phyloP scores from a whole-genome alignment of 2,329 filamentous ascomycete species.

The Sporothrix protearum region DNA sequence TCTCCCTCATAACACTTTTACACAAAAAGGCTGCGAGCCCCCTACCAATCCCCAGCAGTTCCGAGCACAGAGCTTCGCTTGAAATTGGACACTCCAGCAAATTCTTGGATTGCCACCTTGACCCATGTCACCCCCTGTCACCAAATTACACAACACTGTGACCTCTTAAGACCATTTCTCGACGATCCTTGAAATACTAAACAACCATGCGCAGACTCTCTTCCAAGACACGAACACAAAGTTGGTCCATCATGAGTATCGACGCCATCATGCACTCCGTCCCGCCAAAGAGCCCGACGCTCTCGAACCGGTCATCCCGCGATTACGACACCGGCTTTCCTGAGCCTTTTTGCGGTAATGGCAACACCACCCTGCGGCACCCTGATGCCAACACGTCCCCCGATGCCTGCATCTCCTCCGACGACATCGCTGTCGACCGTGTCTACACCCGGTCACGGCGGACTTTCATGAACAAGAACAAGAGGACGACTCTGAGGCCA shows the following conservation, averaged over 20 bases:
- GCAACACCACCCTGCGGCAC: slow-evolving; percentile 60
- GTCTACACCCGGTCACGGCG: slow-evolving; percentile 44
- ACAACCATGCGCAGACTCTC: slow-evolving; percentile 26
- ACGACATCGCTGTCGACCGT: slow-evolving; percentile 48
- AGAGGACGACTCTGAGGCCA: slow-evolving; percentile 47
- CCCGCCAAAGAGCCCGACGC: slow-evolving; percentile 16
- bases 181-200: background rate
- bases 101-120: background rate
- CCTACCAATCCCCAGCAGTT: background rate
- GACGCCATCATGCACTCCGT: slow-evolving; percentile 21
- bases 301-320: slow-evolving; percentile 18
- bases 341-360: slow-evolving; percentile 46
- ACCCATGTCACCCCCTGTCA: slow-evolving; percentile 7
- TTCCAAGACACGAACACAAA: slow-evolving; percentile 23
- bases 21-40: background rate
- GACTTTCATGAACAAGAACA: slow-evolving; percentile 47
- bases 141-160: background rate
- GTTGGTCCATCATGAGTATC: slow-evolving; percentile 28
- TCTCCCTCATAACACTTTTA: no score
- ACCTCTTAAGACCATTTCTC: background rate
- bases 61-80: background rate
- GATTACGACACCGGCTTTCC: slow-evolving; percentile 49
- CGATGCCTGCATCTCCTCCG: slow-evolving; percentile 54
- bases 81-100: slow-evolving; percentile 5
- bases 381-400: slow-evolving; percentile 58